A percentile compares a stretch with the other conserved stretches of the same genome.
These are phyloP conservation scores for Cordyceps fumosorosea DNA, from an alignment of 2,329 filamentous ascomycete species.

Conservation along the genomic window DNA sequence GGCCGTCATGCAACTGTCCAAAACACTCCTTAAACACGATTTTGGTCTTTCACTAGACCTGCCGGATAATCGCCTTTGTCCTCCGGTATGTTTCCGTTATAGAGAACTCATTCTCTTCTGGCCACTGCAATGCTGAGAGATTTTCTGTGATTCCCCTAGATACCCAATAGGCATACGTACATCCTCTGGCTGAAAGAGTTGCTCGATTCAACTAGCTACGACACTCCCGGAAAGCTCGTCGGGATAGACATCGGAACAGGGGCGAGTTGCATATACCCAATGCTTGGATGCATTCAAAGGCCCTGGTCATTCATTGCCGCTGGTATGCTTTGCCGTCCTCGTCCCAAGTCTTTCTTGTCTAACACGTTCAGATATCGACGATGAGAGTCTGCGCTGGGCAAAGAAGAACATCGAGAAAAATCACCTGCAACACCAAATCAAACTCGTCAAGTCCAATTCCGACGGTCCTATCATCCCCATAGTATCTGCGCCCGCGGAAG, in stretches of 20 bases:
- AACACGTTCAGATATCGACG: slow-evolving; percentile 59
- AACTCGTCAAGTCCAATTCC: slow-evolving; percentile 48
- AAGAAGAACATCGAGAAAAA: slow-evolving; percentile 62
- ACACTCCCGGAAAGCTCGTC: slow-evolving; percentile 43
- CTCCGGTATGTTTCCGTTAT: slow-evolving; percentile 52
- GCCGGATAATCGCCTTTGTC: slow-evolving; percentile 75
- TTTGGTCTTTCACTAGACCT: slow-evolving; percentile 67
- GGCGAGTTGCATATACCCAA: slow-evolving; percentile 83
- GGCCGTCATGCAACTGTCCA: slow-evolving; percentile 74
- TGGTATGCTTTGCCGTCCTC: slow-evolving; percentile 22
- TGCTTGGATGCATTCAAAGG: slow-evolving; percentile 66
- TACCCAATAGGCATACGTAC: slow-evolving; percentile 73
- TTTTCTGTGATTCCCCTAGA: slow-evolving; percentile 21
- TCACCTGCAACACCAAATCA: slow-evolving; percentile 55
- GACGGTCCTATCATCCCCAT: slow-evolving; percentile 57
- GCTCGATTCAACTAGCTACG: slow-evolving; percentile 62
- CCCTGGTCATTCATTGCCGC: slow-evolving; percentile 71
- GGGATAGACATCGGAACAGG: slow-evolving; percentile 88
- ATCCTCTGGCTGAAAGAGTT: slow-evolving; percentile 81
- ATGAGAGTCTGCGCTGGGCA: slow-evolving; percentile 60
- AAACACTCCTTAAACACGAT: slow-evolving; percentile 61
- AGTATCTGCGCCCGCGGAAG: slow-evolving; percentile 37
- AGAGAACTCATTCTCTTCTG: background rate
- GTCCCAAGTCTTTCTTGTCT: background rate
- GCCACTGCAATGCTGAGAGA: background rate